Percentiles rank a stretch among this genome's conserved stretches.
phyloP scores from a whole-genome alignment of 169 alveolate species.

The Plasmodium inui region DNA sequence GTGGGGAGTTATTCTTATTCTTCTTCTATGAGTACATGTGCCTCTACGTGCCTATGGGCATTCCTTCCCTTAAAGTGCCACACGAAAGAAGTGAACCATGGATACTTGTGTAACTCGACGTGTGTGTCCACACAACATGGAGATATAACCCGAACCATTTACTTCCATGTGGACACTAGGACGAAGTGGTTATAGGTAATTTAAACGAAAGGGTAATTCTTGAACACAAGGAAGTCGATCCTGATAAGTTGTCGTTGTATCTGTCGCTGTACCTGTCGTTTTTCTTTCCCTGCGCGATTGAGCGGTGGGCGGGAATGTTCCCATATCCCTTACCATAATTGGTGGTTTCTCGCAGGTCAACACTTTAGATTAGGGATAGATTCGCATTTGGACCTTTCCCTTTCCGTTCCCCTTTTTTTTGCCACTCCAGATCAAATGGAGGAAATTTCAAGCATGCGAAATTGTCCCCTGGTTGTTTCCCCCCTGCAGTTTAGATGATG shows the following conservation, averaged over 20 bases:
- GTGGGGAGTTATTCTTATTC: background rate
- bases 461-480: too few relatives aligned
- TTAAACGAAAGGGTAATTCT: background rate
- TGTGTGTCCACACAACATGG: background rate
- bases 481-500: background rate
- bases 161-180: background rate
- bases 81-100: background rate
- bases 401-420: too few relatives aligned
- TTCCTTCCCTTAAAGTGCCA: background rate
- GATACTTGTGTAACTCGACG: background rate
- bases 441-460: too few relatives aligned
- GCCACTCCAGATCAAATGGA: too few relatives aligned
- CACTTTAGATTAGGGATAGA: background rate
- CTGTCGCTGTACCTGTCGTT: background rate
- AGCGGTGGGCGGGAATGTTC: background rate
- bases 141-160: background rate
- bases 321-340: background rate
- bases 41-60: background rate
- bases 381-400: background rate
- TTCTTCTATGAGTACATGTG: background rate
- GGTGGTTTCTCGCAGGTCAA: background rate
- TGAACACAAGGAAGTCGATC: background rate
- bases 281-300: background rate
- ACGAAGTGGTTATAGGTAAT: background rate
- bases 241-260: background rate